phyloP scores from a whole-genome alignment of 2,329 filamentous ascomycete species.

The Pseudocercospora crystallina region DNA sequence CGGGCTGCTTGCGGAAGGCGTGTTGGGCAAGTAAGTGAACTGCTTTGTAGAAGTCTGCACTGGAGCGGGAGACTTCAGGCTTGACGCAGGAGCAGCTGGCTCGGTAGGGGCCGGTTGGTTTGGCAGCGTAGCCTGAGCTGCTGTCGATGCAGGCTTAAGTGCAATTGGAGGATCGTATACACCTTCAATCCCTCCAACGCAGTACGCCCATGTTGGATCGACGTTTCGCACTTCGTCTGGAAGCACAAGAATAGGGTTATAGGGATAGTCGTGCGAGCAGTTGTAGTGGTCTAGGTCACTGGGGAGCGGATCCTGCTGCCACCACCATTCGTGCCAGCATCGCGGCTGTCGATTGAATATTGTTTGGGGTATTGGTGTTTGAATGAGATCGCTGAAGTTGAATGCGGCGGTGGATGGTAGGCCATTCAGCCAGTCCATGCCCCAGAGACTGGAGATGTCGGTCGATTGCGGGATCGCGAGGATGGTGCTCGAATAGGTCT shows the following conservation, averaged over 20 bases:
- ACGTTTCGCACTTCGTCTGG: constrained; percentile 9
- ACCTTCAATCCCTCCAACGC: constrained; percentile 15
- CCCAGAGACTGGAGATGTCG: constrained; percentile 18
- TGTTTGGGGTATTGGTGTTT: constrained; percentile 17
- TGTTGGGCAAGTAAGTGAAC: too few species aligned
- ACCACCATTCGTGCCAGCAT: constrained; percentile 5
- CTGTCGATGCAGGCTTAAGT: constrained; percentile 7
- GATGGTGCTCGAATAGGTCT: constrained; percentile 18
- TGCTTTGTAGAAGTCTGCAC: too few species aligned
- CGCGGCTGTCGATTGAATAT: constrained; percentile 15
- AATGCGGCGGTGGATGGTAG: constrained; percentile 9
- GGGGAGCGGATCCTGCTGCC: neutral
- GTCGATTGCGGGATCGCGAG: constrained; percentile 18
- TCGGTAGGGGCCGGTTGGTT: neutral
- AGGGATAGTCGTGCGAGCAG: constrained; percentile 6
- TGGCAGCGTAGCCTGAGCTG: constrained; percentile 5
- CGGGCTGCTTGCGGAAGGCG: too few species aligned
- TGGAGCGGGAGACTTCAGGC: too few species aligned
- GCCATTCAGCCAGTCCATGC: neutral
- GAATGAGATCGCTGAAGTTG: constrained; percentile 19
- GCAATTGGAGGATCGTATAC: constrained; percentile 22
- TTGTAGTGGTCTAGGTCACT: constrained; percentile 9
- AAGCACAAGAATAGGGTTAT: constrained; percentile 13
- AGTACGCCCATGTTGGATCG: constrained; percentile 17
- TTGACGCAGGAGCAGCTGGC: neutral